Percentiles rank a stretch among this genome's conserved stretches.
Evolutionary conservation across 495 filamentous ascomycete genomes (phyloP).

Genomic region (Penicillium taxi): DNA sequence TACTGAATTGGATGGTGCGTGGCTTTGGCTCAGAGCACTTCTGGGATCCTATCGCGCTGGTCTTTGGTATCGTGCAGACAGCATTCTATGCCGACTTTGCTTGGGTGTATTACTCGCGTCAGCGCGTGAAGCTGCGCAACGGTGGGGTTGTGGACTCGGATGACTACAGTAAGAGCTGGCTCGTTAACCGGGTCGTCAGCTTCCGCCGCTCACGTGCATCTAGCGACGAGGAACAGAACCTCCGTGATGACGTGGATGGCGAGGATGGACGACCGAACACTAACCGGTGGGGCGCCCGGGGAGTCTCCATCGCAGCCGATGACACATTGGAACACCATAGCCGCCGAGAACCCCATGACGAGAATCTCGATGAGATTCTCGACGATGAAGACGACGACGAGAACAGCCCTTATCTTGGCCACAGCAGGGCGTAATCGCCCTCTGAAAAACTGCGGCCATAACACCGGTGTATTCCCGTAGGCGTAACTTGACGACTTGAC

Average conservation of each 20-base stretch:
- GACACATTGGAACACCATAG: slow-evolving; percentile 56
- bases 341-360: slow-evolving; percentile 15
- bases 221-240: slow-evolving; percentile 31
- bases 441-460: no score
- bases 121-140: slow-evolving; percentile 86
- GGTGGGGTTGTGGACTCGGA: slow-evolving; percentile 92
- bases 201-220: slow-evolving; percentile 25
- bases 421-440: no score
- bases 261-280: slow-evolving; percentile 19
- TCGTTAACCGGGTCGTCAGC: slow-evolving; percentile 46
- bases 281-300: slow-evolving; percentile 66
- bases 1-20: slow-evolving; percentile 83
- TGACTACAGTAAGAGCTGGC: slow-evolving; percentile 74
- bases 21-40: slow-evolving; percentile 48
- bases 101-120: slow-evolving; percentile 91
- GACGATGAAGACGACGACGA: slow-evolving; percentile 5
- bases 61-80: slow-evolving; percentile 88
- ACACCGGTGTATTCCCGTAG: no score
- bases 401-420: no score
- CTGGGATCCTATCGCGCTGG: slow-evolving; percentile 62
- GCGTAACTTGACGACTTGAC: no score
- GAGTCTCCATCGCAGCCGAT: slow-evolving; percentile 75
- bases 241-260: slow-evolving; percentile 32
- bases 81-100: slow-evolving; percentile 89
- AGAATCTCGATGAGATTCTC: slow-evolving; percentile 6